Evolutionary conservation across 495 filamentous ascomycete genomes (phyloP).

Genomic region (Lepidopterella palustris): DNA sequence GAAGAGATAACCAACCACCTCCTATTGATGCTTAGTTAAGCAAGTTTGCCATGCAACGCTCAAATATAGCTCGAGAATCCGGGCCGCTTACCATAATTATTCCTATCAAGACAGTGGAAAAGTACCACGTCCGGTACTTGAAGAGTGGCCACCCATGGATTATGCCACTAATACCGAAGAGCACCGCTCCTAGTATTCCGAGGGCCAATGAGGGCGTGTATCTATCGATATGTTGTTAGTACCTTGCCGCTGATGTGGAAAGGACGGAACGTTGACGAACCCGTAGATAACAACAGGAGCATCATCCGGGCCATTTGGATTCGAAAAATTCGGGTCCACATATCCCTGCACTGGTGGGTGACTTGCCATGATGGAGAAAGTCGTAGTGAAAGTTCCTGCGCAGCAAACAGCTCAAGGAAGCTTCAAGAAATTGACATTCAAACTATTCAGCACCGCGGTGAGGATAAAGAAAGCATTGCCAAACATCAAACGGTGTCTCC

Average conservation of each 20-base stretch:
- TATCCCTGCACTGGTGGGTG: conserved; percentile 14
- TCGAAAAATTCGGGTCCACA: conserved; percentile 34
- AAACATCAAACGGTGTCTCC: too few species aligned
- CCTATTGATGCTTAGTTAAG: conserved; percentile 19
- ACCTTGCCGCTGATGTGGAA: too few species aligned
- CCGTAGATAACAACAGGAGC: conserved; percentile 27
- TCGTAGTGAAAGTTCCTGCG: not conserved
- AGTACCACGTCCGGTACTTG: conserved; percentile 51
- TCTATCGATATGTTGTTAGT: too few species aligned
- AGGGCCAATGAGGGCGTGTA: conserved; percentile 44
- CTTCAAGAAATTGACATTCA: not conserved
- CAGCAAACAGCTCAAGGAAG: not conserved
- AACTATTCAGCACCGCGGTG: not conserved
- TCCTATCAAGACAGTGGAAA: conserved; percentile 53
- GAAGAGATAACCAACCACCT: conserved; percentile 54
- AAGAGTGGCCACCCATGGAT: conserved; percentile 47
- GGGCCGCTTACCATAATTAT: conserved; percentile 45
- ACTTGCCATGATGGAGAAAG: not conserved
- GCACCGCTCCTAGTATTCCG: conserved; percentile 43
- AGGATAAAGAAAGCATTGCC: not conserved
- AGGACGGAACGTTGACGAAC: not conserved
- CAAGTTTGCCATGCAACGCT: not conserved
- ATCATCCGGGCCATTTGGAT: conserved; percentile 27
- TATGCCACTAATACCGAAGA: conserved; percentile 46
- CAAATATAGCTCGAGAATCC: not conserved